Evolutionary conservation across 257 asterid genomes (phyloP), one percentile per base, ranked within the genome.

Genomic region (Ilex aquifolium): DNA sequence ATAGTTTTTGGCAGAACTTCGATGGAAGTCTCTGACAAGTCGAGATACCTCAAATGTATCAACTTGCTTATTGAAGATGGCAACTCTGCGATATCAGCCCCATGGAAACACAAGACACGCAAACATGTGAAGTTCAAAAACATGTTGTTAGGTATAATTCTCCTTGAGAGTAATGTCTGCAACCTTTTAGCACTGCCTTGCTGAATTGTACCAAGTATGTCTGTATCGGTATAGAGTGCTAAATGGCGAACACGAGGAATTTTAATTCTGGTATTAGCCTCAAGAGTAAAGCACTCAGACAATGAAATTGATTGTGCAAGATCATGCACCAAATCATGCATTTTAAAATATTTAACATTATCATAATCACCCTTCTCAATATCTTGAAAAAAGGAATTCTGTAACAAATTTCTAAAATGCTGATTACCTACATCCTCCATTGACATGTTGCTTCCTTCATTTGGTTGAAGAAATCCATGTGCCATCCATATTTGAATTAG

Each of bases 401-500:
- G 57, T 15, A 77, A 10, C 51, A 73, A 65, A 11, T 59, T 5
- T 15, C 66, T 15, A 1, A 62, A 49, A 60, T 58, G 73, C 30
- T 32, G 16, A 11, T 6, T 32, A 1, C 82, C 76, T 0, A 56
- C 2, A 13, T 60, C 71, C 54, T 75, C 82, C 79, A 69, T 57
- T 55, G 36, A n/a, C 32, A 65, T 6, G 6, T 31, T 59, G 1
- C 40, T 44, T 36, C 17, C 71, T 15, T 42, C 40, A 7, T 27
- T 21, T 30, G 70, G 49, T 50, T n/a, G 10, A 10, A 73, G 69
- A 50, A 29, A 52, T 0, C 66, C 72, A 10, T 65, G 73, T 7
- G 79, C 82, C 69, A 77, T 69, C 79, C 82, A 77, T 2, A 57
- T 64, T 31, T 72, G 78, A 14, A 69, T 73, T 13, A 77, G 46